Evolutionary conservation across 177 flowering plant species (phyloP).

Genomic region (Vitis hybrid): DNA sequence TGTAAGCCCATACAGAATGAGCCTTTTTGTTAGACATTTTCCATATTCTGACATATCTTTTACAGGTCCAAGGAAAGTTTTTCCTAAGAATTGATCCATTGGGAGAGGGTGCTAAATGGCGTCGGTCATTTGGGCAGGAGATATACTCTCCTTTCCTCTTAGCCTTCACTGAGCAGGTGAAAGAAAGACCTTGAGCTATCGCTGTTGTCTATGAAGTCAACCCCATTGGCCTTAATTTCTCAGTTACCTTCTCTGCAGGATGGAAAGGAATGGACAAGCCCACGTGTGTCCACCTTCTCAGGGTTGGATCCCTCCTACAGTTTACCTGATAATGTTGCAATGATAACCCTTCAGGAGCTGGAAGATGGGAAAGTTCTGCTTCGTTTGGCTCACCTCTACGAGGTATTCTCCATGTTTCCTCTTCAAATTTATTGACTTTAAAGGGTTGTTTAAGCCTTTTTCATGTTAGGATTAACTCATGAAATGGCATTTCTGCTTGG

Average conservation of each 20-base stretch:
- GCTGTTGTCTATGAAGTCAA: not conserved
- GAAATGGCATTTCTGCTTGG: not conserved
- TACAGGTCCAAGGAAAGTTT: constrained; percentile 23
- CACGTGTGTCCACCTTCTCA: constrained; percentile 18
- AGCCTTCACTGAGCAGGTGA: constrained; percentile 30
- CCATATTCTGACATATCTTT: not conserved
- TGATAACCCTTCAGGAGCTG: constrained; percentile 25
- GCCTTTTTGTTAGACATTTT: too few species aligned
- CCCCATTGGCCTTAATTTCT: not conserved
- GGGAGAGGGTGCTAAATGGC: constrained; percentile 31
- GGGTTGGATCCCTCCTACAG: constrained; percentile 18
- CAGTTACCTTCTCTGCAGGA: constrained; percentile 7
- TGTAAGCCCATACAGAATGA: constrained; percentile 35
- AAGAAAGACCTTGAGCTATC: not conserved
- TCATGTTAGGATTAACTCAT: too few species aligned
- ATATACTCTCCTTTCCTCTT: constrained; percentile 31
- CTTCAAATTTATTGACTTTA: too few species aligned
- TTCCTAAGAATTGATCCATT: constrained; percentile 19
- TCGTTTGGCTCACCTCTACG: constrained; percentile 24
- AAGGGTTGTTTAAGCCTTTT: too few species aligned
- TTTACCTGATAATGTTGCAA: constrained; percentile 23
- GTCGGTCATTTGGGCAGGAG: constrained; percentile 28
- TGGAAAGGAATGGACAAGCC: constrained; percentile 16
- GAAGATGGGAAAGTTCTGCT: constrained; percentile 18
- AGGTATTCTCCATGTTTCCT: constrained; percentile 3